These are phyloP conservation scores for Puya raimondii DNA, from an alignment of 176 grass and related monocot genomes.

Conservation along the genomic window DNA sequence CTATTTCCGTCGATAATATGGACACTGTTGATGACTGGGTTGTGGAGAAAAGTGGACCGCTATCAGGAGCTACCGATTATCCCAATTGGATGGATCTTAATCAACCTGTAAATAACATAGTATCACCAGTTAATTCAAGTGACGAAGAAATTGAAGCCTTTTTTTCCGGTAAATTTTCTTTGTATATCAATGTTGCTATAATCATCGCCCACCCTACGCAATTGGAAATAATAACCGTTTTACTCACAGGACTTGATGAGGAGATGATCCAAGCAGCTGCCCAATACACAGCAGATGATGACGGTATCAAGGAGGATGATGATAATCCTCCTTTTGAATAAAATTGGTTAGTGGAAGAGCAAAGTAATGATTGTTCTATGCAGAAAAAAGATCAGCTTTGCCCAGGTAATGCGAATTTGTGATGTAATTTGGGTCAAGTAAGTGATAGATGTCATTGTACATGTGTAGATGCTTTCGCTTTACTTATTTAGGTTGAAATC, in stretches of 20 bases:
- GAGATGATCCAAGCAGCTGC: conserved; percentile 70
- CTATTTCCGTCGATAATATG: conserved; percentile 57
- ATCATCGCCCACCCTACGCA: background rate
- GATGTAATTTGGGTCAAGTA: background rate
- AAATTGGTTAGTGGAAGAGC: too few species aligned
- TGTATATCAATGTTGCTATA: conserved; percentile 10
- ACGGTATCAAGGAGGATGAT: conserved; percentile 25
- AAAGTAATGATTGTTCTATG: background rate
- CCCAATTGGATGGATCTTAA: conserved; percentile 68
- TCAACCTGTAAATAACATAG: conserved; percentile 27
- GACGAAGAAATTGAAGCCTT: conserved; percentile 74
- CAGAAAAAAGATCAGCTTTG: background rate
- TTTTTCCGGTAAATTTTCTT: conserved; percentile 45
- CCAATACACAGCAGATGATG: conserved; percentile 32
- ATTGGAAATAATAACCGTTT: conserved; percentile 9
- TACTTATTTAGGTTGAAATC: background rate
- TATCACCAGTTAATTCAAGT: conserved; percentile 21
- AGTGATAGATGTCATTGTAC: background rate
- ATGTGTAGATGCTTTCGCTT: conserved; percentile 5
- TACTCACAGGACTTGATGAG: conserved; percentile 57
- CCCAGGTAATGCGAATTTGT: background rate
- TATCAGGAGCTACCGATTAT: conserved; percentile 31
- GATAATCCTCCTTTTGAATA: conserved; percentile 14
- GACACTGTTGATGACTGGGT: conserved; percentile 79
- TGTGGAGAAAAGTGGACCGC: conserved; percentile 44